Evolutionary conservation across 1,284 basidiomycete species (phyloP).

Genomic region (Afroboletus lepidellus): DNA sequence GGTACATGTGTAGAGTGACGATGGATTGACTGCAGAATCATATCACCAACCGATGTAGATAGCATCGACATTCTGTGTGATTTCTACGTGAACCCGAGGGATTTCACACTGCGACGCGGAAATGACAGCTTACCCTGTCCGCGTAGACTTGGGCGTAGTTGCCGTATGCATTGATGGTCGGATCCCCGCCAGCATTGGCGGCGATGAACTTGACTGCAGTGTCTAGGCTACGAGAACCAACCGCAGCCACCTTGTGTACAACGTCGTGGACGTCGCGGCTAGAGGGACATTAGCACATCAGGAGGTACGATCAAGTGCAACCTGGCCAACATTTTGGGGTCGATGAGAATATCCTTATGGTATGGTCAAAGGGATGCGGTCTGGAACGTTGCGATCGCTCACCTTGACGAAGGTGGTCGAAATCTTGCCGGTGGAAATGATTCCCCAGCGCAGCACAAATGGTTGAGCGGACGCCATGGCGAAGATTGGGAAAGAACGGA

Average conservation of each 20-base stretch:
- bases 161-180: constrained; percentile 67
- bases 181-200: constrained; percentile 46
- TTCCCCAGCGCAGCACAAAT: constrained; percentile 52
- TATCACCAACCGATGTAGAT: constrained; percentile 69
- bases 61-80: constrained; percentile 66
- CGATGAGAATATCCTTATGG: constrained; percentile 45
- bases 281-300: neutral
- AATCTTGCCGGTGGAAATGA: constrained; percentile 53
- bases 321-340: constrained; percentile 46
- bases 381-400: neutral
- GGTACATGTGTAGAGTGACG: constrained; percentile 12
- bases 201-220: constrained; percentile 76
- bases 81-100: constrained; percentile 10
- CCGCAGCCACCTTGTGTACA: constrained; percentile 72
- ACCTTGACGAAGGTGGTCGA: constrained; percentile 47
- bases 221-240: constrained; percentile 73
- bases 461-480: constrained; percentile 29
- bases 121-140: constrained; percentile 51
- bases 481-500: neutral
- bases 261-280: constrained; percentile 75
- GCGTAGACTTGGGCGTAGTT: constrained; percentile 76
- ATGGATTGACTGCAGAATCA: constrained; percentile 2
- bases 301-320: neutral
- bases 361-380: constrained; percentile 6
- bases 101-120: neutral